Evolutionary conservation across 179 eudicot genomes (phyloP).

Genomic region (Heliamphora pulchella): DNA sequence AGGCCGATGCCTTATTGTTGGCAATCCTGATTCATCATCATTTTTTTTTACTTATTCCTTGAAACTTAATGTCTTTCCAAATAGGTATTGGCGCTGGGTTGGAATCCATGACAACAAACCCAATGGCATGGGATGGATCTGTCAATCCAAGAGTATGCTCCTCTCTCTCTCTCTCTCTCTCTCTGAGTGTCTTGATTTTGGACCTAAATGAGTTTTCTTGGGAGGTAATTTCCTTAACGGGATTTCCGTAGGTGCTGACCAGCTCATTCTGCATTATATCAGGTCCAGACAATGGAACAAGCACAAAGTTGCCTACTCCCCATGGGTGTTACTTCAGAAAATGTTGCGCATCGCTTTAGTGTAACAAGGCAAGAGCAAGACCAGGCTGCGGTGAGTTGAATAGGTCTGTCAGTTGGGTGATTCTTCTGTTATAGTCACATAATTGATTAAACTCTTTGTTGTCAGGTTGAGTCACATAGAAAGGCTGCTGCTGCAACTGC

Average conservation of each 20-base stretch:
- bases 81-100: constrained; percentile 92
- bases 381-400: constrained; percentile 78
- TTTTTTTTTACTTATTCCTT: neutral
- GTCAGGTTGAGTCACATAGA: constrained; percentile 78
- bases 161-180: constrained; percentile 6
- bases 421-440: neutral
- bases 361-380: constrained; percentile 89
- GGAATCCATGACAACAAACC: constrained; percentile 77
- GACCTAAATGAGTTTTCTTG: constrained; percentile 5
- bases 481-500: constrained; percentile 90
- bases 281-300: constrained; percentile 54
- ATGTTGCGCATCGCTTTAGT: constrained; percentile 71
- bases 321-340: constrained; percentile 94
- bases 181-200: neutral
- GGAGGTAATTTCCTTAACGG: neutral
- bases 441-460: constrained; percentile 15
- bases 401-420: neutral
- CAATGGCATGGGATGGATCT: constrained; percentile 62
- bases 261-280: neutral
- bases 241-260: constrained; percentile 8
- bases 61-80: neutral
- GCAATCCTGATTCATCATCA: neutral
- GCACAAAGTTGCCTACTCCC: constrained; percentile 91
- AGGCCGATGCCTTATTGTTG: neutral
- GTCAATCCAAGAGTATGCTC: constrained; percentile 58